phyloP scores from a whole-genome alignment of 75 land plant genomes.

The Chamaecyparis obtusa region DNA sequence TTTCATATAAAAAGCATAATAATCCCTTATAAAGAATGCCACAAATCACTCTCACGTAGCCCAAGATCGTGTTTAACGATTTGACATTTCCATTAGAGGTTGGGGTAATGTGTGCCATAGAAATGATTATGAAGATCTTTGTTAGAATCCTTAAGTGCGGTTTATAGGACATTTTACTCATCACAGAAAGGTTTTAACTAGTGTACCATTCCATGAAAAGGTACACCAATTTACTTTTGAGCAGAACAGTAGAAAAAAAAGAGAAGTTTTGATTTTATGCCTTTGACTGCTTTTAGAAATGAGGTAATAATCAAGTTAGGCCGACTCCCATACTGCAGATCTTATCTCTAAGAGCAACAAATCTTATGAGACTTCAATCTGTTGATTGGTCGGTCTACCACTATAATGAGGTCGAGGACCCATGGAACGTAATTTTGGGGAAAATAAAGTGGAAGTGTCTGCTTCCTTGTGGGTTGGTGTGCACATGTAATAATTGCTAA shows the following conservation, averaged over 20 bases:
- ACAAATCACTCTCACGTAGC: neutral
- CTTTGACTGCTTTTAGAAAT: neutral
- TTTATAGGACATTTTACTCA: neutral
- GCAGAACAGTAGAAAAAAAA: neutral
- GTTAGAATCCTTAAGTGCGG: neutral
- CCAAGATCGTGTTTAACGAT: neutral
- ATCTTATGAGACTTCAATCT: neutral
- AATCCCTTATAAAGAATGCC: neutral
- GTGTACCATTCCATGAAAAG: neutral
- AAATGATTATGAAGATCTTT: neutral
- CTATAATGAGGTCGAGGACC: neutral
- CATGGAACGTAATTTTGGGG: neutral
- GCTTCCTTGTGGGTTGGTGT: neutral
- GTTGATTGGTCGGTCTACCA: neutral
- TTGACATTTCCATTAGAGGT: neutral
- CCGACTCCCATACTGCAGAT: neutral
- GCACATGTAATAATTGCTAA: neutral
- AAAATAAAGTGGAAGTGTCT: neutral
- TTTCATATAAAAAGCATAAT: too few species aligned
- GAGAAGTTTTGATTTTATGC: neutral
- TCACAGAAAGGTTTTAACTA: neutral
- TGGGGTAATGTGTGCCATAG: neutral
- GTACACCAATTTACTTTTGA: neutral
- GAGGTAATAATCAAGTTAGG: neutral
- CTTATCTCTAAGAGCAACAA: neutral